These are phyloP conservation scores for Trichoderma gracile DNA, from an alignment of 2,329 filamentous ascomycete genomes.

Conservation along the genomic window DNA sequence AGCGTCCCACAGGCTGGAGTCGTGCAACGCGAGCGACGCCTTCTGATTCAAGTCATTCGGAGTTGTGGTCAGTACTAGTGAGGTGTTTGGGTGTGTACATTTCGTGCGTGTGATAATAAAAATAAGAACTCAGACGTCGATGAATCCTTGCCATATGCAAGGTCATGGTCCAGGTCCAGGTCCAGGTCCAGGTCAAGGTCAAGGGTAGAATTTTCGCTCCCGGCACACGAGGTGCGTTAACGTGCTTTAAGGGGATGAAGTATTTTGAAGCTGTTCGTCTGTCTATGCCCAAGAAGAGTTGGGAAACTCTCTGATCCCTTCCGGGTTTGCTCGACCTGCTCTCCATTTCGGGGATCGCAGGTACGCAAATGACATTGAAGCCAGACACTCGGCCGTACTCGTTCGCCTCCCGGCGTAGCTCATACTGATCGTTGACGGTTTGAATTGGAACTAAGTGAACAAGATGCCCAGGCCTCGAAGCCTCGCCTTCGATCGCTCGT, in stretches of 20 bases:
- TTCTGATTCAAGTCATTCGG: slow-evolving; percentile 4
- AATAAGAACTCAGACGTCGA: neutral
- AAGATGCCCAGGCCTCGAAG: no score
- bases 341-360: neutral
- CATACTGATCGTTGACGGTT: no score
- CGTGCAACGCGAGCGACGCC: slow-evolving; percentile 14
- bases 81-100: no score
- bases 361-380: neutral
- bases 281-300: neutral
- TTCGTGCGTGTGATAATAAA: no score
- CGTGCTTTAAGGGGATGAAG: neutral
- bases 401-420: no score
- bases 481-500: no score
- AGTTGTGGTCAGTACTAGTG: neutral
- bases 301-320: neutral
- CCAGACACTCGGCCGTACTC: neutral
- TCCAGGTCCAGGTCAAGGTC: neutral
- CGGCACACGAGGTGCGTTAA: neutral
- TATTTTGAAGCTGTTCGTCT: neutral
- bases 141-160: slow-evolving; percentile 5
- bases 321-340: neutral
- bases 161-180: neutral
- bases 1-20: slow-evolving; percentile 4
- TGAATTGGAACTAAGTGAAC: no score
- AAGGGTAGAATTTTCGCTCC: neutral